phyloP scores from a whole-genome alignment of 306 rosid species.

The Prunus padus region DNA sequence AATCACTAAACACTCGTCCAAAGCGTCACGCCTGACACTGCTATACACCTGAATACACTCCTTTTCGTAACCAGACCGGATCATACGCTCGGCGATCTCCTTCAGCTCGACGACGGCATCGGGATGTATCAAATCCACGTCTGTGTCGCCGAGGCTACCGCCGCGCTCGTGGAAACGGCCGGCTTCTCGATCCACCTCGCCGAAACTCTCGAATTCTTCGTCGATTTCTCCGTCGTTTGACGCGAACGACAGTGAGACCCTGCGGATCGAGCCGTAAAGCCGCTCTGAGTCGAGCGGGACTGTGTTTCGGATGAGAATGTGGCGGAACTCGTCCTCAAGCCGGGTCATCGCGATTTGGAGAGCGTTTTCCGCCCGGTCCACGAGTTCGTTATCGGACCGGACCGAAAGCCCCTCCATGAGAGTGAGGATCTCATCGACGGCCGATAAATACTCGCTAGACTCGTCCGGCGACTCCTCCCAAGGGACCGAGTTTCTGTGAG shows the following conservation, averaged over 20 bases:
- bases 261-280: slow-evolving; percentile 63
- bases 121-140: slow-evolving; percentile 68
- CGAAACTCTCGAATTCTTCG: slow-evolving; percentile 60
- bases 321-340: slow-evolving; percentile 88
- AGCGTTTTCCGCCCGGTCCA: slow-evolving; percentile 82
- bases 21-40: slow-evolving; percentile 75
- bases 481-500: slow-evolving; percentile 32
- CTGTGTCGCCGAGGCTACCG: slow-evolving; percentile 59
- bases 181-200: slow-evolving; percentile 50
- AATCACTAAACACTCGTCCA: slow-evolving; percentile 73
- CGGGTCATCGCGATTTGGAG: slow-evolving; percentile 88
- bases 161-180: slow-evolving; percentile 74
- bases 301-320: slow-evolving; percentile 62
- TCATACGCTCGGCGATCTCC: slow-evolving; percentile 82
- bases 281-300: slow-evolving; percentile 72
- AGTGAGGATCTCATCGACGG: slow-evolving; percentile 72
- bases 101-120: slow-evolving; percentile 68
- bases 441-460: slow-evolving; percentile 56
- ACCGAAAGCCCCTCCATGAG: slow-evolving; percentile 61
- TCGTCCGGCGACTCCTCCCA: slow-evolving; percentile 58
- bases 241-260: slow-evolving; percentile 60
- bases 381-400: slow-evolving; percentile 37
- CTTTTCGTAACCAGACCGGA: slow-evolving; percentile 77
- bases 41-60: slow-evolving; percentile 90
- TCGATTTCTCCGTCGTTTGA: slow-evolving; percentile 59